Conservation (phyloP, 2,329 filamentous ascomycete genomes). For the Lojkania enalia region DNA sequence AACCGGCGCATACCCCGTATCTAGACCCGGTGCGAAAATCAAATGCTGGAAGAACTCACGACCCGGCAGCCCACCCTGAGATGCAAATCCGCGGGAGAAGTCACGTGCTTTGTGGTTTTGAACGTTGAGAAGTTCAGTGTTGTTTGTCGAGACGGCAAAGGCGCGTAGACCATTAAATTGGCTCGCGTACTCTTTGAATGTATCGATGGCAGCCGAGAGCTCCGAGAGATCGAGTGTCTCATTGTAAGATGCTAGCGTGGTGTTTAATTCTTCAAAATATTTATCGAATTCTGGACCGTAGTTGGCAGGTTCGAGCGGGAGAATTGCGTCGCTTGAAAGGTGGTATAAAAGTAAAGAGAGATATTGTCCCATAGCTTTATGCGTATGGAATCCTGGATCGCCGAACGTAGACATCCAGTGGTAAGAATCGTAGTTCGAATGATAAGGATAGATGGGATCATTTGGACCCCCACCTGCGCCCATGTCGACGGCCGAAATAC, state of each 20-base stretch:
- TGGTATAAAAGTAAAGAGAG: constrained; percentile 50
- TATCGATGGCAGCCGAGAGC: constrained; percentile 42
- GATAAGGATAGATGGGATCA: constrained; percentile 53
- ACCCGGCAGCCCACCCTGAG: constrained; percentile 50
- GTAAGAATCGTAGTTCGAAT: constrained; percentile 53
- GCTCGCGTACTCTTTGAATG: constrained; percentile 36
- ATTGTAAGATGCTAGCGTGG: constrained; percentile 31
- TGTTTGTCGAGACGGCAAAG: constrained; percentile 30
- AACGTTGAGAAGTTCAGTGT: constrained; percentile 34
- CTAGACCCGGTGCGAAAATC: constrained; percentile 52
- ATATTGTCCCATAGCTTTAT: constrained; percentile 55
- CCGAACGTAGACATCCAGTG: constrained; percentile 58
- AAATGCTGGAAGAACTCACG: constrained; percentile 53
- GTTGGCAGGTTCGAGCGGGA: constrained; percentile 46
- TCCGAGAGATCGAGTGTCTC: constrained; percentile 35
- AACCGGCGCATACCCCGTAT: constrained; percentile 45
- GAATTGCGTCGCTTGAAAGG: constrained; percentile 42
- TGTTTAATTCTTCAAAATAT: constrained; percentile 42
- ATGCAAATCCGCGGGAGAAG: constrained; percentile 52
- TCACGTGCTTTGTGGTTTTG: constrained; percentile 53
- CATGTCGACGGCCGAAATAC: constrained; percentile 49
- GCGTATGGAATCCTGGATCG: constrained; percentile 55
- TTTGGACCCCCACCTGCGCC: constrained; percentile 43
- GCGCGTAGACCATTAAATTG: constrained; percentile 35
- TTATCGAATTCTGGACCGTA: constrained; percentile 44